Conservation (phyloP, 768 basidiomycete genomes). For the Mycena pura region DNA sequence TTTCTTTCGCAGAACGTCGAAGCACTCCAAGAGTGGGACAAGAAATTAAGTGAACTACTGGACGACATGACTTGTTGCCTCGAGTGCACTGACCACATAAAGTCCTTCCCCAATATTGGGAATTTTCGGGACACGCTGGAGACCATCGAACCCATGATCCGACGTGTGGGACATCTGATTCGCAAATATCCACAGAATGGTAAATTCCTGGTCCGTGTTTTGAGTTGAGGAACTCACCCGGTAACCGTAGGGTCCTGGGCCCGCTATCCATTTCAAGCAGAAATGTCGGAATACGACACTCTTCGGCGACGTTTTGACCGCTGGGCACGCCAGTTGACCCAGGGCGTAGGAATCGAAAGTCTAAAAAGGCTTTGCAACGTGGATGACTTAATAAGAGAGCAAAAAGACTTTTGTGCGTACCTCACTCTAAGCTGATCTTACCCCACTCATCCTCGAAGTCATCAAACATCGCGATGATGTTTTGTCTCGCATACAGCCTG, state of each 20-base stretch:
- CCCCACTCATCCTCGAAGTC: background rate
- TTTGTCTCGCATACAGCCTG: constrained; percentile 1
- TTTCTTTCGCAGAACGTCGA: background rate
- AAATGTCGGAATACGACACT: constrained; percentile 4
- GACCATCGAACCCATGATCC: background rate
- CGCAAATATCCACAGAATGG: constrained; percentile 10
- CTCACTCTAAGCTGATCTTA: background rate
- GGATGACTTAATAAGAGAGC: background rate
- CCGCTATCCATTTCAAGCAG: constrained; percentile 1
- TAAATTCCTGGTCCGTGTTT: background rate
- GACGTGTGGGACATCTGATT: background rate
- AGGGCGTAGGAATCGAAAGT: background rate
- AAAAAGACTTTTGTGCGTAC: constrained; percentile 9
- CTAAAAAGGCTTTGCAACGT: background rate
- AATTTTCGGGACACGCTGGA: background rate
- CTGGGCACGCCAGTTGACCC: constrained; percentile 4
- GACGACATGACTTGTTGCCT: constrained; percentile 12
- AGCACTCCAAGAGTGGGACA: constrained; percentile 12
- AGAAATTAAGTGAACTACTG: constrained; percentile 7
- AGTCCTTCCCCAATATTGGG: background rate
- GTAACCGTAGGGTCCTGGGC: background rate
- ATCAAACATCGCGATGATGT: background rate
- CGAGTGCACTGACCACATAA: background rate
- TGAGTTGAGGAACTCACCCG: no score
- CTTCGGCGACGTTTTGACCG: constrained; percentile 9